Evolutionary conservation across 345 rosid species (phyloP), one percentile per base, ranked within the genome.

Genomic region (Raphanus raphanistrum): DNA sequence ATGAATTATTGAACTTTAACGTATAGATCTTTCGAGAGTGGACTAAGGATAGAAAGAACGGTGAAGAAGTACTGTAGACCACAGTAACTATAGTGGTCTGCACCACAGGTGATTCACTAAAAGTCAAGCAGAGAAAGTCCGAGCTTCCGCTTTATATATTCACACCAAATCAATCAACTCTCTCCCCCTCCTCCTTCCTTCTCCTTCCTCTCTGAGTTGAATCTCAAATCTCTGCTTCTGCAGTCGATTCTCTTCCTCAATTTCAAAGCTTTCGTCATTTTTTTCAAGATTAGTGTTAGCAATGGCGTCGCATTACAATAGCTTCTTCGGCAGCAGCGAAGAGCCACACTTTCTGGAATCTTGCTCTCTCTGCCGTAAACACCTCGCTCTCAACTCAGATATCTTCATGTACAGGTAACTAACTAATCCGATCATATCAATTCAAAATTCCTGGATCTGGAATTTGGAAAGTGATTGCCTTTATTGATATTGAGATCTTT

Each of bases 341-440:
- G 87, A 87, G 83, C 84, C 87, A 8, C 90, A 92, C 83, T 94
- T 89, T 73, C 89, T 92, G 0, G 88, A 89, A 63, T 84, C 97
- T 0, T 94, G 98, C 65, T 86, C 82, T 76, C 91, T 90, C 33
- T 94, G 98, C 80, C 79, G 84, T 21, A 90, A 87, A 81, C 86
- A 84, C 0, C 90, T 94, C 4, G 92, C 88, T 8, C 79, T 38
- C 10, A 85, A 94, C 84, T 72, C 93, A 3, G 94, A 94, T 48
- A 94, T 94, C 79, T 94, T 87, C 90, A 94, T 94, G 98, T 94
- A 94, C 90, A 89, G 96, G 98, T 90, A 66, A n/a, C 31, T 50
- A 21, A 21, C 21, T 77, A 4, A 26, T 33, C 31, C 64, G 29
- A 16, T 45, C 54, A 55, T 29, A 29, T 0, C 16, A 6, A 26